Evolutionary conservation across 768 basidiomycete species (phyloP).

Genomic region (Leccinum uliginosum): DNA sequence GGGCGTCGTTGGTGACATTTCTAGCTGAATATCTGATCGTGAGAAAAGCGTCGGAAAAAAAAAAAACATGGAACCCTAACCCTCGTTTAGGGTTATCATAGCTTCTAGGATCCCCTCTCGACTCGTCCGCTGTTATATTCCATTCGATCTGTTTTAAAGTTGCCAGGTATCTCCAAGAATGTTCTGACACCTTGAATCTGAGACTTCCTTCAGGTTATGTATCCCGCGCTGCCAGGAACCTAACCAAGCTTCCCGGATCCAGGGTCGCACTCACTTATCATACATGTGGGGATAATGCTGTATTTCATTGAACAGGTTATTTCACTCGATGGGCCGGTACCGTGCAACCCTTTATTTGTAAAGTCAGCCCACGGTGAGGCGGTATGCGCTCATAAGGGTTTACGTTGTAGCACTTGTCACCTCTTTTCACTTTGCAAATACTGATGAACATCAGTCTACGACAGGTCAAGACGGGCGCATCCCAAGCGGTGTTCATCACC

Average conservation of each 20-base stretch:
- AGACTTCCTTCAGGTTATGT: background rate
- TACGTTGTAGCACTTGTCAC: background rate
- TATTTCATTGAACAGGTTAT: background rate
- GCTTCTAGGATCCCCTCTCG: too few species aligned
- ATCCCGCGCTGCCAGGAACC: background rate
- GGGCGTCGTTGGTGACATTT: slow-evolving; percentile 42
- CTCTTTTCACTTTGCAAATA: background rate
- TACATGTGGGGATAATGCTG: slow-evolving; percentile 1
- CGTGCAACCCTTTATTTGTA: background rate
- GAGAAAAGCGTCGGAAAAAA: slow-evolving; percentile 9
- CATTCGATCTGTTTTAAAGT: background rate
- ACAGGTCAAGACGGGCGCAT: slow-evolving; percentile 7
- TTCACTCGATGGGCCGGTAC: background rate
- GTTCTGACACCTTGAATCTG: background rate
- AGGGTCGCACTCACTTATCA: background rate
- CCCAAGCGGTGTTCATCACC: slow-evolving; percentile 12
- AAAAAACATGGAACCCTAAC: slow-evolving; percentile 22
- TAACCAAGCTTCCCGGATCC: background rate
- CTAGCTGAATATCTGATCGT: slow-evolving; percentile 13
- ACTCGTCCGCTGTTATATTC: background rate
- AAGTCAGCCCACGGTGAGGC: background rate
- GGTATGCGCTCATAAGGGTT: background rate
- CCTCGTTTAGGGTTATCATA: slow-evolving; percentile 15
- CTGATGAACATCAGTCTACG: slow-evolving; percentile 21
- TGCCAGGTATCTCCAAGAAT: background rate